Conservation (phyloP, 495 filamentous ascomycete species). For the Penicillium bovifimosum region DNA sequence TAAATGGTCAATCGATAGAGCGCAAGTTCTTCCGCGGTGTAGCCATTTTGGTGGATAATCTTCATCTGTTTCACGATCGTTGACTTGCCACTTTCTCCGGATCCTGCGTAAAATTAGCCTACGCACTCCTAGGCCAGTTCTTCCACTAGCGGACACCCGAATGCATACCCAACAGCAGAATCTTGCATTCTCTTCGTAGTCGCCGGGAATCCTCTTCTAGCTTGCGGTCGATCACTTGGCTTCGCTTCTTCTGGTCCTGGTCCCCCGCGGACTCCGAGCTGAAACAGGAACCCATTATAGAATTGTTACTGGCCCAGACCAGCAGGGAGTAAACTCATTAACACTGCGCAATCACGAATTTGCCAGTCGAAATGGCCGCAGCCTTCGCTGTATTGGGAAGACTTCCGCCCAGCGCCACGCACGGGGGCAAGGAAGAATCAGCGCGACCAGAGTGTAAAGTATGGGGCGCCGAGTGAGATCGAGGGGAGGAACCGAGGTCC, state of each 20-base stretch:
- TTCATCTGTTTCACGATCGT: conserved; percentile 99
- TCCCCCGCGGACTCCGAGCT: conserved; percentile 71
- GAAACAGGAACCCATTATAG: conserved; percentile 81
- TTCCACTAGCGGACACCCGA: not conserved
- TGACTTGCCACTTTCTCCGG: conserved; percentile 97
- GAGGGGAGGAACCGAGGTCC: not conserved
- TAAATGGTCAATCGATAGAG: conserved; percentile 94
- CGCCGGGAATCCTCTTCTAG: conserved; percentile 89
- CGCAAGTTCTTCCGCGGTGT: conserved; percentile 82
- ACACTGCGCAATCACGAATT: conserved; percentile 26
- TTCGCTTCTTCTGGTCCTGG: conserved; percentile 86
- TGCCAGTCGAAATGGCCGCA: conserved; percentile 20
- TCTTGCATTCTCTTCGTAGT: conserved; percentile 96
- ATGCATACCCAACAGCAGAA: conserved; percentile 79
- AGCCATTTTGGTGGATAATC: conserved; percentile 97
- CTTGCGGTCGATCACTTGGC: conserved; percentile 85
- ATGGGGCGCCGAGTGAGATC: conserved; percentile 4
- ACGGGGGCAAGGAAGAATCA: conserved; percentile 5
- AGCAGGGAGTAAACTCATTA: conserved; percentile 22
- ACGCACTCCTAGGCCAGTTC: not conserved
- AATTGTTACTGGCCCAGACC: conserved; percentile 17
- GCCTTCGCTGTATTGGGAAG: conserved; percentile 13
- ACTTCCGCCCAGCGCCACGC: conserved; percentile 17
- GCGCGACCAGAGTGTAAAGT: not conserved
- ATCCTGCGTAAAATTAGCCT: conserved; percentile 52